Evolutionary conservation across 257 asterid species (phyloP), one percentile per base, ranked within the genome.

Genomic region (Nicotiana attenuata): DNA sequence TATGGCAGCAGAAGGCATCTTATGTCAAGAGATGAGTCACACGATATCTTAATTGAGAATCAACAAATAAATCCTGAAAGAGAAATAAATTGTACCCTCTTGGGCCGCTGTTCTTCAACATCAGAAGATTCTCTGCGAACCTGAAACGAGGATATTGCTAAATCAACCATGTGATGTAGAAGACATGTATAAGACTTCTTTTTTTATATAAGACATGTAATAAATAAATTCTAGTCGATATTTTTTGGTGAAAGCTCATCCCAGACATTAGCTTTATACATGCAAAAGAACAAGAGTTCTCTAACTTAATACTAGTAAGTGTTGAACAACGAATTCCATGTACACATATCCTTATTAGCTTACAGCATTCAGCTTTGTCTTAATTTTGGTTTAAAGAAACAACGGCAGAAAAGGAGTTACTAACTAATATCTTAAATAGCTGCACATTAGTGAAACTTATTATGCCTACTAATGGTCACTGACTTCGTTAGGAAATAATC

Each of bases 111-210:
- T 71, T 89, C 89, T 56, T 87, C 85, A 82, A 13, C 81, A 82
- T 84, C 57, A 17, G 84, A 68, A 81, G 87, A 84, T 71, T 89
- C 91, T 90, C 88, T 92, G 76, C 98, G 89, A 50, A 92, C 91
- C 98, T 93, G 90, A 63, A 73, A 26, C 50, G 26, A 50, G 24
- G 26, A 50, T 50, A 73, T 14, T 73, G 61, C 56, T 24, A 28
- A 47, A 24, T 73, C 61, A 73, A 50, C 78, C 77, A 31, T 71
- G 50, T 60, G 53, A 71, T 29, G 26, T 65, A 41, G 35, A 69
- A 71, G 22, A 71, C 24, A 45, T 22, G 20, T 45, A 24, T 69
- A 69, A 38, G 55, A 38, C 10, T 38, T 45, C 6, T 6, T 20
- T 69, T 38, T n/a, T 45, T 17, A 16, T 11, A 5, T 56, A 56